A percentile compares a stretch with the other conserved stretches of the same genome.
Evolutionary conservation across 2,329 filamentous ascomycete genomes (phyloP).

Genomic region (Claviceps humidiphila): DNA sequence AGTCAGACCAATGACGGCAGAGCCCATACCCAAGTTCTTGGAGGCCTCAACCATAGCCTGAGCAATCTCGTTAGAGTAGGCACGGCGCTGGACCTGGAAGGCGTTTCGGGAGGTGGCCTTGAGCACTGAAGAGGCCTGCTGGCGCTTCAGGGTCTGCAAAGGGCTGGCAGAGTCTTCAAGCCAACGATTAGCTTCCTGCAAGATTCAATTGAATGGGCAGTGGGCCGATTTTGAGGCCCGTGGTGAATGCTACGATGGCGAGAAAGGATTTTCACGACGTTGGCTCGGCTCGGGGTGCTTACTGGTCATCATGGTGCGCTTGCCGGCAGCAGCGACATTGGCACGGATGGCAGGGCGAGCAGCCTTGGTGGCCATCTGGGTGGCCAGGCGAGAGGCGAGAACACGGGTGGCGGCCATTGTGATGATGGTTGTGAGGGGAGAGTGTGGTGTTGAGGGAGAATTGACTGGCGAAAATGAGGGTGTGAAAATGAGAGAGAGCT

Average conservation of each 20-base stretch:
- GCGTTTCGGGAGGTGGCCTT: slow-evolving; percentile 52
- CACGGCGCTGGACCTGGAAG: slow-evolving; percentile 53
- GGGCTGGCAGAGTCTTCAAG: slow-evolving; percentile 42
- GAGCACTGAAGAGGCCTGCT: slow-evolving; percentile 53
- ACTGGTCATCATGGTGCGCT: slow-evolving; percentile 66
- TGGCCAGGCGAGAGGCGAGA: slow-evolving; percentile 64
- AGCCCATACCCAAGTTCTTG: slow-evolving; percentile 82
- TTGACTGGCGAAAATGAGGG: slow-evolving; percentile 17
- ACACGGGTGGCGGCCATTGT: slow-evolving; percentile 73
- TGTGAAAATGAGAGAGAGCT: slow-evolving; percentile 22
- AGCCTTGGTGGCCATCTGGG: slow-evolving; percentile 64
- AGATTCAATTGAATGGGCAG: slow-evolving; percentile 19
- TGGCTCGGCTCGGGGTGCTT: slow-evolving; percentile 24
- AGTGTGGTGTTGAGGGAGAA: slow-evolving; percentile 13
- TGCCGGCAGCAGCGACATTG: slow-evolving; percentile 50
- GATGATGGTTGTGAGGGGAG: slow-evolving; percentile 39
- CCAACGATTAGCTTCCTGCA: slow-evolving; percentile 19
- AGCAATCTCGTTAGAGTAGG: slow-evolving; percentile 81
- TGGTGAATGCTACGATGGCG: slow-evolving; percentile 1
- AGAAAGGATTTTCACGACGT: slow-evolving; percentile 17
- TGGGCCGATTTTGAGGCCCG: slow-evolving; percentile 13
- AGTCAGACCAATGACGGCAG: slow-evolving; percentile 82
- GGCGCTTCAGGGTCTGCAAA: slow-evolving; percentile 65
- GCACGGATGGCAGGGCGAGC: slow-evolving; percentile 62
- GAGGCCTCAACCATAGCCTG: slow-evolving; percentile 81